Base-by-base conservation (phyloP, 2,329 filamentous ascomycete species). In the Claviceps digitariae region DNA sequence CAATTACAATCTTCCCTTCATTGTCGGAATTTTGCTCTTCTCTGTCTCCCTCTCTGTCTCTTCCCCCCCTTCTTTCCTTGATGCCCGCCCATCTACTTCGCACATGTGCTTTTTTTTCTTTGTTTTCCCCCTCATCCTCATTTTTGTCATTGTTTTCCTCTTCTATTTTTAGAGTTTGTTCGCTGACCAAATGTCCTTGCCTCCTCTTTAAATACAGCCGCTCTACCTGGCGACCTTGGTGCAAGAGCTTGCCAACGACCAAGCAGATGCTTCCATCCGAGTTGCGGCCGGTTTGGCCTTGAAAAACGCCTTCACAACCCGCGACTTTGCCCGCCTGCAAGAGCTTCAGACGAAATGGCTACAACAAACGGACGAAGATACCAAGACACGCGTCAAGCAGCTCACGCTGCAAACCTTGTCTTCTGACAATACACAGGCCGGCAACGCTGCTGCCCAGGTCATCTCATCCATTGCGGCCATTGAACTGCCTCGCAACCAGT, bases 241-340 rank as follows among this genome's bases (percentile, higher is more conserved):
- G 61, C 86, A 88, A 73, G 89, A 95, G 72, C 83, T 98, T 65
- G 90, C 90, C 67, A 95, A 96, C 72, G 91, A 97, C 66, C 79
- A 81, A 62, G 84, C 86, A 60, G 78, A 87, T 66, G 80, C 86
- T 59, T 81, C 88, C 67, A 93, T 96, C 67, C 86, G 93, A 78
- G 86, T 88, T 62, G 91, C 93, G 62, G 93, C 93, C 63, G 93
- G 90, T 82, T 82, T 98, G 63, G 91, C 93, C 62, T 78, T 98
- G 66, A 98, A 98, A 76, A 98, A 98, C 78, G 87, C 93, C 64
- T 97, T 98, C 75, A 89, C 88, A 66, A 87, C 90, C 65, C 86
- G 93, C 77, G 93, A 98, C 72, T 84, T 84, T 65, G 75, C 82
- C 64, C 86, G 90, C 66, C 83, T 95, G 72, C 85, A 87, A 66